Evolutionary conservation across 169 alveolate species (phyloP).

Genomic region (Theileria equi): DNA sequence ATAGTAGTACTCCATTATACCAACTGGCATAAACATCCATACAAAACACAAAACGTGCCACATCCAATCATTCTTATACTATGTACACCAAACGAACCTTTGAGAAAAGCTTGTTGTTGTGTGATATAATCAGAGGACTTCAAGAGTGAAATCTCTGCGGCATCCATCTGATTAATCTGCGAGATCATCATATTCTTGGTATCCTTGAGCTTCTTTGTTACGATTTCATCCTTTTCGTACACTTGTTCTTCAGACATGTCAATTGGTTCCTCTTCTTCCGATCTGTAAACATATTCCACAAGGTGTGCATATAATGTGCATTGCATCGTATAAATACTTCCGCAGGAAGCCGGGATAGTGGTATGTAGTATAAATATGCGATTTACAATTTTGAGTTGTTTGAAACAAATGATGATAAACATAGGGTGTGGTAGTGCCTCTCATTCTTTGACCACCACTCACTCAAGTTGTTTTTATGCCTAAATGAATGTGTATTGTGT

Average conservation of each 20-base stretch:
- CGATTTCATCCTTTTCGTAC: not conserved
- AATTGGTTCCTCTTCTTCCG: not conserved
- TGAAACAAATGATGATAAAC: slow-evolving; percentile 63
- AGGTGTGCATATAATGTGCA: not conserved
- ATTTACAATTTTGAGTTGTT: slow-evolving; percentile 7
- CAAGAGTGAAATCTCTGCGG: slow-evolving; percentile 54
- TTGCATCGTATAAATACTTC: too few species aligned
- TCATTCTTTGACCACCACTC: slow-evolving; percentile 68
- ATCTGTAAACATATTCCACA: not conserved
- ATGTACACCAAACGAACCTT: not conserved
- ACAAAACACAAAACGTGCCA: not conserved
- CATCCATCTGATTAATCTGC: slow-evolving; percentile 60
- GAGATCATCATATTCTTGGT: slow-evolving; percentile 62
- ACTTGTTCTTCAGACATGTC: not conserved
- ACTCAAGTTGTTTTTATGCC: slow-evolving; percentile 62
- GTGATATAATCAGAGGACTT: slow-evolving; percentile 50
- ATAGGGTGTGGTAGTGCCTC: slow-evolving; percentile 46
- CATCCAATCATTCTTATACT: too few species aligned
- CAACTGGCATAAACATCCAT: not conserved
- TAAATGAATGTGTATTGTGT: not conserved
- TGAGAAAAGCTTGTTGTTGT: slow-evolving; percentile 37
- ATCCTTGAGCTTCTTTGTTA: slow-evolving; percentile 41
- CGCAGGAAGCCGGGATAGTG: not conserved
- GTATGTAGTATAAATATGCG: not conserved
- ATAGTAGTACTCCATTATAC: not conserved